Conservation (phyloP, 2,329 filamentous ascomycete species). For the Fusarium decemcellulare region DNA sequence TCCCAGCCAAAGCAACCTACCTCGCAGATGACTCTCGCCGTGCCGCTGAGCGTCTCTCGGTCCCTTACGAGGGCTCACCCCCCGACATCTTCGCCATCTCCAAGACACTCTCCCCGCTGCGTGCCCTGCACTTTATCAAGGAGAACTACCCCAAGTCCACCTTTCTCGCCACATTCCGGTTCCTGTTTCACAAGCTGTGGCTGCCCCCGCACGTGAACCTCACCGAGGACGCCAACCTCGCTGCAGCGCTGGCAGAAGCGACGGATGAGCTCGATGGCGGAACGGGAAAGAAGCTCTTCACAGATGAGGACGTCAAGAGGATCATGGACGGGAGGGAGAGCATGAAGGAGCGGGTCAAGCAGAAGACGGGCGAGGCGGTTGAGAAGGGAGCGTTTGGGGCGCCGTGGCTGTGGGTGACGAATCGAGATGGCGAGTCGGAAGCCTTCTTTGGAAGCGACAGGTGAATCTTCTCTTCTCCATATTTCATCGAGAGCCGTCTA, state of each 20-base stretch:
- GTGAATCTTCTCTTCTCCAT: conserved; percentile 46
- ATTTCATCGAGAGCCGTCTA: not conserved
- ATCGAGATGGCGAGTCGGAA: conserved; percentile 70
- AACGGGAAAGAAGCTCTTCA: conserved; percentile 58
- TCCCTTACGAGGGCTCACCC: conserved; percentile 55
- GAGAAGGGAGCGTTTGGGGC: conserved; percentile 80
- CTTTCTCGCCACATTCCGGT: conserved; percentile 68
- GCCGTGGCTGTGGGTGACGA: conserved; percentile 81
- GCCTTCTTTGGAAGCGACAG: conserved; percentile 85
- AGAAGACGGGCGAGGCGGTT: conserved; percentile 72
- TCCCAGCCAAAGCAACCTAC: conserved; percentile 77
- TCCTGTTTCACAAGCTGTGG: conserved; percentile 75
- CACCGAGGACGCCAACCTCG: conserved; percentile 69
- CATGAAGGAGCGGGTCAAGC: conserved; percentile 62
- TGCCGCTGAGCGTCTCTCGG: conserved; percentile 55
- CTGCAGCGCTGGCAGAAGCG: conserved; percentile 52
- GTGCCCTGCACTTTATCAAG: conserved; percentile 78
- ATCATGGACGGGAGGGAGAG: conserved; percentile 69
- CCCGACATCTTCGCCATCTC: conserved; percentile 59
- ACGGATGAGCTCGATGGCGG: conserved; percentile 45
- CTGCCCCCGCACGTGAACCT: conserved; percentile 70
- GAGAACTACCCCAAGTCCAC: conserved; percentile 61
- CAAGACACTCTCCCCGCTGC: conserved; percentile 70
- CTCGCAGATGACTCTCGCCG: conserved; percentile 59
- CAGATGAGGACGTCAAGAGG: conserved; percentile 63